These are phyloP conservation scores for Przewalskia tangutica DNA, from an alignment of 257 asterid genomes.

Conservation along the genomic window DNA sequence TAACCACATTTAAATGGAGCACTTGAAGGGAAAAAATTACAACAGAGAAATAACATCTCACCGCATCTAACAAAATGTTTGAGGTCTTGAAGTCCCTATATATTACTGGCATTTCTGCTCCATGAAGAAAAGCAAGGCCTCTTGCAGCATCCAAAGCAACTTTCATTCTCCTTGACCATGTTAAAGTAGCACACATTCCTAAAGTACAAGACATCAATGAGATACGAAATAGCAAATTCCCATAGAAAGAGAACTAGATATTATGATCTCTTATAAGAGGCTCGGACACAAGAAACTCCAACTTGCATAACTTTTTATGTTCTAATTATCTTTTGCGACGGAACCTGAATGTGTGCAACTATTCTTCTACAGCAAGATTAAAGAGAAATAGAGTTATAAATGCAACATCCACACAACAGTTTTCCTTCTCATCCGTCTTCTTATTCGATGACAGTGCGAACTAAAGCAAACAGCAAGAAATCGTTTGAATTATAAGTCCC, in stretches of 20 bases:
- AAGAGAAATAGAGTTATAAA: too few relatives aligned
- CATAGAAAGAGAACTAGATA: neutral
- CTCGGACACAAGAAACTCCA: neutral
- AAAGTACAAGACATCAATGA: conserved; percentile 8
- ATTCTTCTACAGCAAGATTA: neutral
- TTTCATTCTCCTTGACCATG: conserved; percentile 72
- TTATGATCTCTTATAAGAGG: neutral
- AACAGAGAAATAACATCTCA: conserved; percentile 25
- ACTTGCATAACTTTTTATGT: neutral
- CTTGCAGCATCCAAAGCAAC: conserved; percentile 88
- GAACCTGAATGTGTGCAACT: neutral
- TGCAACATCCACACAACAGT: neutral
- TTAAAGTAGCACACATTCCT: conserved; percentile 66
- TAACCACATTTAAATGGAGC: too few relatives aligned
- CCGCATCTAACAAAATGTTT: conserved; percentile 75
- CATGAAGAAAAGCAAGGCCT: conserved; percentile 98
- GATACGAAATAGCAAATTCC: neutral
- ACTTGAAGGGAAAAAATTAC: neutral
- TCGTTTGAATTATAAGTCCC: neutral
- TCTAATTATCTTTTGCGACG: neutral
- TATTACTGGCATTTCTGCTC: conserved; percentile 73
- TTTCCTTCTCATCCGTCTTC: neutral
- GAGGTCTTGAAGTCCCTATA: conserved; percentile 94
- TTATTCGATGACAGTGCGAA: neutral
- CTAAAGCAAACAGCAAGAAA: neutral